Evolutionary conservation across 495 filamentous ascomycete species (phyloP).

Genomic region (Articulospora tetracladia): DNA sequence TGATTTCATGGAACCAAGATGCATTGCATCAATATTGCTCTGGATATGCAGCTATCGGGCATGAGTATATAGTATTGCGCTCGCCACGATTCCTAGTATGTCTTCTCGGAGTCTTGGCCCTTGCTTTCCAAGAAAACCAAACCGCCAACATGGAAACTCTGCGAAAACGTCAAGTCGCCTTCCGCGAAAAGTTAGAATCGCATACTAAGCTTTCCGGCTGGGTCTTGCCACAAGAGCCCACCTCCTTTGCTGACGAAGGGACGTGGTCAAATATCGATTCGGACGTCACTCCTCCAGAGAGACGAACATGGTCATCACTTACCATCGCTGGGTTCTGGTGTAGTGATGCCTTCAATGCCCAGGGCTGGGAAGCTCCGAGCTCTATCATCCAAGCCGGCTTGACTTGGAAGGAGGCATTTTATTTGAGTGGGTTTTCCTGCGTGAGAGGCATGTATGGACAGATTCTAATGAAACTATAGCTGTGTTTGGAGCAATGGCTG

Average conservation of each 20-base stretch:
- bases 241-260: background rate
- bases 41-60: too few species aligned
- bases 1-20: too few species aligned
- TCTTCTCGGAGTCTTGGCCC: too few species aligned
- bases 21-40: too few species aligned
- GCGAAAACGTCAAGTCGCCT: background rate
- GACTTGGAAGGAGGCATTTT: slow-evolving; percentile 30
- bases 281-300: slow-evolving; percentile 35
- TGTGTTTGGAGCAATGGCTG: slow-evolving; percentile 25
- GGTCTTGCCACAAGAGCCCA: background rate
- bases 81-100: too few species aligned
- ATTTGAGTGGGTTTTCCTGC: background rate
- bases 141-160: background rate
- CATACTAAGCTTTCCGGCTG: background rate
- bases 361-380: slow-evolving; percentile 33
- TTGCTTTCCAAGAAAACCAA: too few species aligned
- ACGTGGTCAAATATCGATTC: slow-evolving; percentile 35
- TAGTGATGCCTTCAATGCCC: slow-evolving; percentile 35
- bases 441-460: background rate
- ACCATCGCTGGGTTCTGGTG: slow-evolving; percentile 41
- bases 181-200: background rate
- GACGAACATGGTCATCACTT: slow-evolving; percentile 34
- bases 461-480: background rate
- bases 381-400: slow-evolving; percentile 43
- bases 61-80: too few species aligned